Percentiles rank a stretch among this genome's conserved stretches.
Evolutionary conservation across 2,329 filamentous ascomycete genomes (phyloP).

Genomic region (Clarireedia hainanense): DNA sequence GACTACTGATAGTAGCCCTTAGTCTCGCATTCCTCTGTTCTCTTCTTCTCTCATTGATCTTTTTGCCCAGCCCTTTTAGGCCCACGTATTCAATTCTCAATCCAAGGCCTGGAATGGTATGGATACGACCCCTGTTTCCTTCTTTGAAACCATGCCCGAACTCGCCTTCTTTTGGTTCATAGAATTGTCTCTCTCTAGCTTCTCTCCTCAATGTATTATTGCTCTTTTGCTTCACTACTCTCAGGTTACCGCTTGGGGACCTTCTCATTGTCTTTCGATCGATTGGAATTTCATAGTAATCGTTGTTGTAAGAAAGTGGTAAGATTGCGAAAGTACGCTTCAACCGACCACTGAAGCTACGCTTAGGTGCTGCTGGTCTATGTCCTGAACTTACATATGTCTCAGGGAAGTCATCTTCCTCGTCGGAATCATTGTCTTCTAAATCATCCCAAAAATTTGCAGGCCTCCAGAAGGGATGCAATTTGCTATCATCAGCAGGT

Average conservation of each 20-base stretch:
- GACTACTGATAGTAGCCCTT: constrained; percentile 52
- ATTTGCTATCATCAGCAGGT: constrained; percentile 44
- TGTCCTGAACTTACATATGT: constrained; percentile 33
- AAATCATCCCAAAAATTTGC: constrained; percentile 36
- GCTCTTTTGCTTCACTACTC: constrained; percentile 45
- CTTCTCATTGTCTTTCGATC: constrained; percentile 52
- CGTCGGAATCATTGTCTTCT: constrained; percentile 33
- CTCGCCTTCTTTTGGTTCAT: constrained; percentile 12
- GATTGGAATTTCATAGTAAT: constrained; percentile 31
- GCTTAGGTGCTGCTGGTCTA: constrained; percentile 37
- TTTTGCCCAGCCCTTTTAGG: constrained; percentile 44
- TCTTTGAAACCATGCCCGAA: constrained; percentile 27
- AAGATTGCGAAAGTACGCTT: constrained; percentile 53
- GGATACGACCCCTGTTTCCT: constrained; percentile 23
- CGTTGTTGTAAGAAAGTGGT: constrained; percentile 38
- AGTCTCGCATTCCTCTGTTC: constrained; percentile 52
- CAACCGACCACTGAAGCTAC: constrained; percentile 38
- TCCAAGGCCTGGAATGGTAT: constrained; percentile 28
- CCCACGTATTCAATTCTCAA: constrained; percentile 42
- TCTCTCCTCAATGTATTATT: constrained; percentile 31
- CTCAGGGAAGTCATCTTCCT: constrained; percentile 34
- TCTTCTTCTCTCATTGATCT: constrained; percentile 49
- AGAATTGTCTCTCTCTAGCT: constrained; percentile 10
- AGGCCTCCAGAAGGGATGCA: constrained; percentile 58
- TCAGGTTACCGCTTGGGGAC: constrained; percentile 51